These are phyloP conservation scores for Pleomassaria siparia DNA, from an alignment of 2,329 filamentous ascomycete species.

Conservation along the genomic window DNA sequence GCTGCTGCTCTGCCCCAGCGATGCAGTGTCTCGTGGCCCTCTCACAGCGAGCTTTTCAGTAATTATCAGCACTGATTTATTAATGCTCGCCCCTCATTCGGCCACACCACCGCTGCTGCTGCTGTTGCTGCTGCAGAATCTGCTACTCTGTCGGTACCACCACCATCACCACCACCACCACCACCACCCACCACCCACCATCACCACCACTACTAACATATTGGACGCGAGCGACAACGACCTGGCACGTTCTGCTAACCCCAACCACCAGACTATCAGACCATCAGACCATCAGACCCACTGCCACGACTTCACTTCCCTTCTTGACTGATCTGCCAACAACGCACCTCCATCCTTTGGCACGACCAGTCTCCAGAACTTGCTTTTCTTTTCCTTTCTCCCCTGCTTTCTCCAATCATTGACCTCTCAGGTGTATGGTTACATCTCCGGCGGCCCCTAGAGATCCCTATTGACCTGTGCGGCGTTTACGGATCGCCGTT, in stretches of 20 bases:
- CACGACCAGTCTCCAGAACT: constrained; percentile 23
- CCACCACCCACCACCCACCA: too few species aligned
- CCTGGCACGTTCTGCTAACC: constrained; percentile 25
- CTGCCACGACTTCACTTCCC: constrained; percentile 30
- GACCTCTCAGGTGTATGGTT: constrained; percentile 41
- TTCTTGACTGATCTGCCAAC: constrained; percentile 25
- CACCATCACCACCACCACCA: too few species aligned
- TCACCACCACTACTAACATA: too few species aligned
- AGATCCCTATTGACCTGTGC: constrained; percentile 32
- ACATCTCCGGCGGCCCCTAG: constrained; percentile 24
- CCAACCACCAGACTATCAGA: too few species aligned
- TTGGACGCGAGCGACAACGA: constrained; percentile 27
- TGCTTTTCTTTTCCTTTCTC: constrained; percentile 26
- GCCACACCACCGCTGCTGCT: too few species aligned
- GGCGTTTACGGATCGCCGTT: constrained; percentile 25
- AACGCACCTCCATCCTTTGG: constrained; percentile 29
- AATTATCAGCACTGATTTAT: too few species aligned
- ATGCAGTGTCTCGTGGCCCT: constrained; percentile 40
- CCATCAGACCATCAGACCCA: too few species aligned
- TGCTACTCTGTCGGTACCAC: constrained; percentile 25
- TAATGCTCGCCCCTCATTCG: constrained; percentile 31
- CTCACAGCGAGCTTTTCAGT: constrained; percentile 28
- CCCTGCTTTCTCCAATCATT: constrained; percentile 21
- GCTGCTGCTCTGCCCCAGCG: constrained; percentile 28
- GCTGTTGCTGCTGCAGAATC: constrained; percentile 18